These are phyloP conservation scores for Erodium moschatum DNA, from an alignment of 441 rosid genomes.

Conservation along the genomic window DNA sequence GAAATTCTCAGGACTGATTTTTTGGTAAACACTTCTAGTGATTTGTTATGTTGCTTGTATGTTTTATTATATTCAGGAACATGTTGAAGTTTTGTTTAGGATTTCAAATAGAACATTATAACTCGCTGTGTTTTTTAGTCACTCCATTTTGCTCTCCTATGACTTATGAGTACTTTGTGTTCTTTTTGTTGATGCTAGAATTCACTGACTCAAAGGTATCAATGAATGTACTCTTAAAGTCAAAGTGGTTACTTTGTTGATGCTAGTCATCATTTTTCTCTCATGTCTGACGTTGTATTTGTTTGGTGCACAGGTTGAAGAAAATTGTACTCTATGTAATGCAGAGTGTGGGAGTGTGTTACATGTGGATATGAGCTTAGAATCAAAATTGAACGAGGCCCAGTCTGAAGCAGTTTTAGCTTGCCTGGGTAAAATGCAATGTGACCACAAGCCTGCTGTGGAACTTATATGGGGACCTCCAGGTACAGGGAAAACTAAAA, in stretches of 20 bases:
- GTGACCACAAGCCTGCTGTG: slow-evolving; percentile 29
- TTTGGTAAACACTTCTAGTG: slow-evolving; percentile 25
- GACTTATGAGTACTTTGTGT: neutral
- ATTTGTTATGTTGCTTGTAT: slow-evolving; percentile 1
- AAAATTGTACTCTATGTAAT: slow-evolving; percentile 21
- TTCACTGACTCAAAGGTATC: neutral
- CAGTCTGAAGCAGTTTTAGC: slow-evolving; percentile 32
- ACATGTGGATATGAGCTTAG: slow-evolving; percentile 14
- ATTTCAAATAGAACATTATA: neutral
- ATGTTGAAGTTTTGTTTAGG: neutral
- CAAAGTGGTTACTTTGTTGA: neutral
- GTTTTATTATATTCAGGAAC: neutral
- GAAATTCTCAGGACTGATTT: slow-evolving; percentile 28
- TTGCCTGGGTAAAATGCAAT: slow-evolving; percentile 24
- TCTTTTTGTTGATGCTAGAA: neutral
- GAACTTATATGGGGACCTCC: slow-evolving; percentile 68
- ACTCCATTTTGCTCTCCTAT: neutral
- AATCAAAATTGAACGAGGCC: slow-evolving; percentile 30
- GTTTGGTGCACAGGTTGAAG: slow-evolving; percentile 20
- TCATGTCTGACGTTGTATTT: neutral
- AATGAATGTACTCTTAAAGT: neutral
- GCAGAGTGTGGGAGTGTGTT: neutral
- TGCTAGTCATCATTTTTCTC: neutral
- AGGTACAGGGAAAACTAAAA: slow-evolving; percentile 64
- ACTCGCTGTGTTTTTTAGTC: neutral